Evolutionary conservation across 495 filamentous ascomycete genomes (phyloP), one percentile per base, ranked within the genome.

Genomic region (Penicillium cataractarum): DNA sequence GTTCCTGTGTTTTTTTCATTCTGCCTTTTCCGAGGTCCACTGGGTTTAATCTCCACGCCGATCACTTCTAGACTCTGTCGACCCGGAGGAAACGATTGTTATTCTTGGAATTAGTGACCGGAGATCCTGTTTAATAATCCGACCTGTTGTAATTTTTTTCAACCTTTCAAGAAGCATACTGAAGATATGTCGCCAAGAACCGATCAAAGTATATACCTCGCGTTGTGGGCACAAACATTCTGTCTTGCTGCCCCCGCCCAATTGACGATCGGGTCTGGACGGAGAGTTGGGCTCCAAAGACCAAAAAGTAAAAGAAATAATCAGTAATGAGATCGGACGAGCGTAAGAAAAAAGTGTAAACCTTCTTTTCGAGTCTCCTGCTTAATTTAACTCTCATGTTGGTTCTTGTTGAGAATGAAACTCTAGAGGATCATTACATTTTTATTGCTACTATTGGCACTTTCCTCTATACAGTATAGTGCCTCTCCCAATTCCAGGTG

Each of bases 161-260:
- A n/a, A n/a, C n/a, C n/a, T n/a, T n/a, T n/a, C n/a, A n/a, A n/a
- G n/a, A n/a, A n/a, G n/a, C n/a, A n/a, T n/a, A n/a, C n/a, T n/a
- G n/a, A n/a, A n/a, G n/a, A n/a, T n/a, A 50, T 50, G 46, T 17
- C 12, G 24, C 46, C 17, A 13, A 49, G 46, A 29, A 50, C 17
- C 42, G n/a, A 12, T 1, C 7, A 6, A 9, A 46, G 9, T 12
- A 46, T 46, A 46, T 46, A 22, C 42, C 58, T 13, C 59, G 61
- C 55, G 55, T 65, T 62, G 60, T 58, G 60, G 48, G 49, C 50
- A 62, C 55, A 64, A 61, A 60, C 56, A 55, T 26, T 37, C 22
- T 50, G 46, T 19, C 19, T 22, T 21, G 12, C 26, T 6, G 2
- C 22, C 24, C 24, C 26, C 46, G 22, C 22, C 13, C 46, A 27